Percentiles rank a stretch among this genome's conserved stretches.
Evolutionary conservation across 768 basidiomycete species (phyloP).

Genomic region (Russula griseocarnosa): DNA sequence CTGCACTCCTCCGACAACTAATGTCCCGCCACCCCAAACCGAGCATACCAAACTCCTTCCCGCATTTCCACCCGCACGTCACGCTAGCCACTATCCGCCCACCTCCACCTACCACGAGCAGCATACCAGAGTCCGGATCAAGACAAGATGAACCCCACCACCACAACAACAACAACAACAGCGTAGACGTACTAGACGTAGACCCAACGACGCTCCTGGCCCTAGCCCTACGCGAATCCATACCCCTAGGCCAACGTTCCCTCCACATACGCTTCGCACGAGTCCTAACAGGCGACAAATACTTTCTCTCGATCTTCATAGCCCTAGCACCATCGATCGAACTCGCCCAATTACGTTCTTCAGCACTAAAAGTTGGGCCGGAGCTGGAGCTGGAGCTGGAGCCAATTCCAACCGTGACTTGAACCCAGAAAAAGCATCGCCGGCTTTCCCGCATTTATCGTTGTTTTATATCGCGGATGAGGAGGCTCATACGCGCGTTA

Average conservation of each 20-base stretch:
- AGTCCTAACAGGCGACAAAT: constrained; percentile 56
- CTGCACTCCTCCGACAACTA: constrained; percentile 42
- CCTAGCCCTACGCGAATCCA: constrained; percentile 37
- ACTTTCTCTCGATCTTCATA: constrained; percentile 68
- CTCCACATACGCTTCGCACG: constrained; percentile 49
- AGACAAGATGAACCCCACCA: too few species aligned
- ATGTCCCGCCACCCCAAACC: constrained; percentile 41
- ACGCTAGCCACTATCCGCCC: constrained; percentile 52
- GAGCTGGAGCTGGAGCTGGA: too few species aligned
- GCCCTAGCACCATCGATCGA: constrained; percentile 44
- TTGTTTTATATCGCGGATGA: constrained; percentile 66
- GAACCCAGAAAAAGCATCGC: constrained; percentile 37
- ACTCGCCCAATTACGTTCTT: constrained; percentile 46
- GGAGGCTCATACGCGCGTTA: constrained; percentile 56
- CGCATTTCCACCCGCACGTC: constrained; percentile 63
- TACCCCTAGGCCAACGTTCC: constrained; percentile 37
- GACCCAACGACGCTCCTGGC: constrained; percentile 25
- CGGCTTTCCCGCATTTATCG: constrained; percentile 67
- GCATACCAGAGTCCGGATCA: too few species aligned
- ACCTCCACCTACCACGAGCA: constrained; percentile 21
- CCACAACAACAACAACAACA: too few species aligned
- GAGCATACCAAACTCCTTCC: constrained; percentile 48
- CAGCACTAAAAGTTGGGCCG: constrained; percentile 44
- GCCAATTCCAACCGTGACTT: too few species aligned
- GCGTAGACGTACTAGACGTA: too few species aligned